Evolutionary conservation across 2,329 filamentous ascomycete species (phyloP).

Genomic region (Xylaria digitata): DNA sequence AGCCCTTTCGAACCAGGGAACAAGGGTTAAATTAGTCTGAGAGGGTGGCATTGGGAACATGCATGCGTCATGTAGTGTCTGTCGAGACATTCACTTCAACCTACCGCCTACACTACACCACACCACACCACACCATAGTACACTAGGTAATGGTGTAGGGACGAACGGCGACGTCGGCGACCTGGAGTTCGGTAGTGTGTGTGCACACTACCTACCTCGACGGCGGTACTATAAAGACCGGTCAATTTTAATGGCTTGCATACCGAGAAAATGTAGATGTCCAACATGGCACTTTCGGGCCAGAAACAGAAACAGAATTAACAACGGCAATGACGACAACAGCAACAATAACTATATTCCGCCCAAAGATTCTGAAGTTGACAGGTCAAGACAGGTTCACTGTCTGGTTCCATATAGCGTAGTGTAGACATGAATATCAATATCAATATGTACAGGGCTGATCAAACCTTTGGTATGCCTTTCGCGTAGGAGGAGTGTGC

Average conservation of each 20-base stretch:
- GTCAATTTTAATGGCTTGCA: slow-evolving; percentile 39
- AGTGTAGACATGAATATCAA: too few species aligned
- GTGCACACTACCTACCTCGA: slow-evolving; percentile 9
- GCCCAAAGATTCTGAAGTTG: background rate
- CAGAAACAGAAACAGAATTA: background rate
- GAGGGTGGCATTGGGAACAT: slow-evolving; percentile 30
- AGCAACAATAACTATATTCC: background rate
- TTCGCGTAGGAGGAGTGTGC: background rate
- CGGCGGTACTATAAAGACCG: slow-evolving; percentile 19
- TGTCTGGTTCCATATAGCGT: background rate
- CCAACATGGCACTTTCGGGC: slow-evolving; percentile 12
- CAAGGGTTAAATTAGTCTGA: slow-evolving; percentile 25
- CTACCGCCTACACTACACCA: background rate
- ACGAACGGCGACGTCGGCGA: slow-evolving; percentile 38
- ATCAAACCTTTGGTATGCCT: slow-evolving; percentile 15
- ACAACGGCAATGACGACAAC: too few species aligned
- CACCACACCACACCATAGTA: too few species aligned
- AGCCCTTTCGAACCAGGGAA: background rate
- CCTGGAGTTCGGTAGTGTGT: slow-evolving; percentile 27
- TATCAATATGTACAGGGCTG: slow-evolving; percentile 35
- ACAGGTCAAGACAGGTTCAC: slow-evolving; percentile 12
- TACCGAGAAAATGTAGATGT: slow-evolving; percentile 15
- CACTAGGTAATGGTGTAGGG: background rate
- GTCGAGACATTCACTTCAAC: slow-evolving; percentile 27
- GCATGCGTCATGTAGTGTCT: slow-evolving; percentile 32